These are phyloP conservation scores for Brettanomyces sp. DNA, from an alignment of 805 yeast genomes.

Conservation along the genomic window DNA sequence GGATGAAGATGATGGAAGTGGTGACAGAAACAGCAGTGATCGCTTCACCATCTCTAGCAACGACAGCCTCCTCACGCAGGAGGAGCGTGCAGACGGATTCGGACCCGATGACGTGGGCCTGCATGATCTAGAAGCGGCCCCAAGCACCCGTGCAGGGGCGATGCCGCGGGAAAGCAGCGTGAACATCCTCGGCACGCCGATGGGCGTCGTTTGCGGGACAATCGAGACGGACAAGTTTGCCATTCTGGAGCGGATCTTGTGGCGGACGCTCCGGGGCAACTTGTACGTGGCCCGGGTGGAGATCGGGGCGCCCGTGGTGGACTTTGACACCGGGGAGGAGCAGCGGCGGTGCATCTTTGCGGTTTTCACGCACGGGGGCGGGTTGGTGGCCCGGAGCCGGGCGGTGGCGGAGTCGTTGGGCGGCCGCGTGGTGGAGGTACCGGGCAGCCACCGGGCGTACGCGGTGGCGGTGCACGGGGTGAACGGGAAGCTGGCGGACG, in stretches of 20 bases:
- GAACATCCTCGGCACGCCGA: slow-evolving; percentile 26
- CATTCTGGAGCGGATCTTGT: slow-evolving; percentile 70
- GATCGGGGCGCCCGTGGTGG: slow-evolving; percentile 57
- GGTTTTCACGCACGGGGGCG: slow-evolving; percentile 83
- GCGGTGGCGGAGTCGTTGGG: slow-evolving; percentile 84
- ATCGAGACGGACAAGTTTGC: slow-evolving; percentile 61
- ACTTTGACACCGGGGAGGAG: slow-evolving; percentile 42
- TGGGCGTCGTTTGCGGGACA: slow-evolving; percentile 67
- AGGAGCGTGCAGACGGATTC: slow-evolving; percentile 3
- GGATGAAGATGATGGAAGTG: slow-evolving; percentile 1
- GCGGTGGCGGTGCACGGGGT: slow-evolving; percentile 44
- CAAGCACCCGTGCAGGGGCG: background rate
- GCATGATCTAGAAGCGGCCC: slow-evolving; percentile 1
- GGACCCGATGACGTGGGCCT: background rate
- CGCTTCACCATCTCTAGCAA: slow-evolving; percentile 4
- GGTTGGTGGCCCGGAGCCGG: slow-evolving; percentile 57
- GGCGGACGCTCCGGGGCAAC: slow-evolving; percentile 93
- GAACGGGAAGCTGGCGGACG: slow-evolving; percentile 30
- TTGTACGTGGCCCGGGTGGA: slow-evolving; percentile 71
- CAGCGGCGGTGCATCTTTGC: slow-evolving; percentile 74
- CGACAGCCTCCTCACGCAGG: slow-evolving; percentile 16
- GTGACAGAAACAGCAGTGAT: too few species aligned
- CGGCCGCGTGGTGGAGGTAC: slow-evolving; percentile 63
- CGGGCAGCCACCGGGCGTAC: slow-evolving; percentile 29
- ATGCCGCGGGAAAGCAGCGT: slow-evolving; percentile 19